These are phyloP conservation scores for Ottelia alismoides DNA, from an alignment of 106 monocot genomes.

Conservation along the genomic window DNA sequence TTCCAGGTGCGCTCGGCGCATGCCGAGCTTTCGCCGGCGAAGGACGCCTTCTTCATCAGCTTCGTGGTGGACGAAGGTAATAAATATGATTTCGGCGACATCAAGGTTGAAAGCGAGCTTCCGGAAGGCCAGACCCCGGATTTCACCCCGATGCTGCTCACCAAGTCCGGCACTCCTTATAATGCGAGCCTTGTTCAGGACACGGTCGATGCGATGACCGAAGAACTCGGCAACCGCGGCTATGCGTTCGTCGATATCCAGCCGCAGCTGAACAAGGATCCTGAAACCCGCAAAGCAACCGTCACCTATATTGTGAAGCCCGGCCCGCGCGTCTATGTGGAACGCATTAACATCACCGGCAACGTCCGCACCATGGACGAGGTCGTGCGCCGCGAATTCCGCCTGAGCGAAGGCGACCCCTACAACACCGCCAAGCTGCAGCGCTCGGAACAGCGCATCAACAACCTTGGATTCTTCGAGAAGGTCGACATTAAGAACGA, in stretches of 20 bases:
- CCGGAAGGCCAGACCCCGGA: too few relatives aligned
- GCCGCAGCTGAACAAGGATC: background rate
- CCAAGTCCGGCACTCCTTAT: too few relatives aligned
- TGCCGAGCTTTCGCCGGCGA: background rate
- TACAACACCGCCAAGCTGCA: background rate
- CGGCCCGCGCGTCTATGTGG: background rate
- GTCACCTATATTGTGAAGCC: background rate
- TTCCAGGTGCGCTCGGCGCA: background rate
- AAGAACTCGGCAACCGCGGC: background rate
- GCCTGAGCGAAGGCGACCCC: background rate
- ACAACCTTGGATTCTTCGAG: background rate
- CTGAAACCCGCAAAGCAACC: background rate
- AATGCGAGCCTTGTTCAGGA: too few relatives aligned
- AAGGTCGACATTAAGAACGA: background rate
- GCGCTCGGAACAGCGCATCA: background rate
- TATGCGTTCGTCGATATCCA: background rate
- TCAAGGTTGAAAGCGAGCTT: background rate
- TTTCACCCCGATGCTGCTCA: too few relatives aligned
- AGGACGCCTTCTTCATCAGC: background rate
- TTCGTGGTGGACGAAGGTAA: background rate
- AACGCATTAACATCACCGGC: background rate
- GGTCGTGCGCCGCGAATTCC: background rate
- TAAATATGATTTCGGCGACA: background rate
- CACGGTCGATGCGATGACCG: background rate
- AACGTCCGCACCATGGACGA: background rate